Evolutionary conservation across 768 basidiomycete genomes (phyloP), one percentile per base, ranked within the genome.

Genomic region (Termitomyces bulborhizus): DNA sequence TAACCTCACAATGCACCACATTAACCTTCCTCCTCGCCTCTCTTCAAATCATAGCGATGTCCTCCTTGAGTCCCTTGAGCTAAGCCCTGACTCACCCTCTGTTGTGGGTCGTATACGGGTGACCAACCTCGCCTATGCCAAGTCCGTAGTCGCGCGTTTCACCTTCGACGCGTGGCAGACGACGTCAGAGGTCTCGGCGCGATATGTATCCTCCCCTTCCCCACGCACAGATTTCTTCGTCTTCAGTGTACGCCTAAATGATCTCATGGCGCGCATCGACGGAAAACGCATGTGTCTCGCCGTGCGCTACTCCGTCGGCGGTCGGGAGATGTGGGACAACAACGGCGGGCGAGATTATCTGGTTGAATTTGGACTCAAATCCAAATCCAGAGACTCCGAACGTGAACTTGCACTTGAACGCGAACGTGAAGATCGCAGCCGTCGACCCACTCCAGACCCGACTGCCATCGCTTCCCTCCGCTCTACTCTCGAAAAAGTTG

Each of bases 161-260:
- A 98, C 96, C 1, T 81, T 95, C 62, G 96, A 98, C 67, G 79
- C 76, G 61, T 98, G 96, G 96, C 92, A 93, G 69, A 99, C 96
- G 46, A 95, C 92, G 56, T 90, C 87, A 68, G 96, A 98, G 69
- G 90, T 97, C 55, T 82, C 85, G 0, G 95, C 86, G 26, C 83
- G 80, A 48, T 87, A 90, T 67, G 69, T 72, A 18, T 73, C 76
- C 50, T 71, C 76, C 4, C 58, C 81, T 16, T 77, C 80, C 54
- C 66, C 76, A 36, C 65, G 74, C 21, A 78, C 81, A 66, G 93
- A 95, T 65, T 75, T 88, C 18, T 96, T 96, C 71, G 66, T 74
- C 24, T 96, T 95, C 69, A 71, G 69, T 18, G 84, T 95, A 61
- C 77, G 86, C 57, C 72, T 99, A 11, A 82, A 83, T 57, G 94